Conservation (phyloP, 768 basidiomycete species). For the Zangia roseola region DNA sequence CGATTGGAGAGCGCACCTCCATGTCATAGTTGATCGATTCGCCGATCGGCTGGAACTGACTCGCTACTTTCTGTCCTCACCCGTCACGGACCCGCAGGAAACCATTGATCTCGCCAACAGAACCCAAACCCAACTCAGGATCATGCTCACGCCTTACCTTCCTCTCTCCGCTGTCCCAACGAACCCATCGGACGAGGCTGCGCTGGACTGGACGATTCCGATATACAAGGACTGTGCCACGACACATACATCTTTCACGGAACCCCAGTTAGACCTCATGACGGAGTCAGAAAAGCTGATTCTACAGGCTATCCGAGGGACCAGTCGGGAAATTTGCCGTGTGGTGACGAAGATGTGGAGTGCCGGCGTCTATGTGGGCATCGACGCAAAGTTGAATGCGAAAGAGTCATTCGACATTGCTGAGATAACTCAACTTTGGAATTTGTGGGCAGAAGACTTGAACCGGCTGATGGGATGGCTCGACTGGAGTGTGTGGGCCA, state of each 20-base stretch:
- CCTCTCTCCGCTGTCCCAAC: slow-evolving; percentile 9
- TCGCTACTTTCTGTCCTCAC: slow-evolving; percentile 18
- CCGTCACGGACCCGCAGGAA: background rate
- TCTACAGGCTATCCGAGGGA: slow-evolving; percentile 29
- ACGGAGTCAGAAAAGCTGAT: slow-evolving; percentile 31
- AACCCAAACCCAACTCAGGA: slow-evolving; percentile 23
- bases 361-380: slow-evolving; percentile 28
- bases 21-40: slow-evolving; percentile 31
- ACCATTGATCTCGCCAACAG: background rate
- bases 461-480: slow-evolving; percentile 46
- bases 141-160: slow-evolving; percentile 30
- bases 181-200: background rate
- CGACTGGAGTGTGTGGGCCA: slow-evolving; percentile 51
- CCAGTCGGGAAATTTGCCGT: slow-evolving; percentile 44
- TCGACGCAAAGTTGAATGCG: slow-evolving; percentile 14
- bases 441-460: slow-evolving; percentile 30
- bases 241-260: slow-evolving; percentile 20
- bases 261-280: slow-evolving; percentile 6
- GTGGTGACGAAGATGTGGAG: slow-evolving; percentile 48
- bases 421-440: slow-evolving; percentile 9
- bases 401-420: background rate
- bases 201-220: slow-evolving; percentile 27
- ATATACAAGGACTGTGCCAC: slow-evolving; percentile 32
- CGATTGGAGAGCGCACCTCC: slow-evolving; percentile 31
- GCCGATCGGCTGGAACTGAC: slow-evolving; percentile 29